phyloP scores from a whole-genome alignment of 2,329 filamentous ascomycete genomes.

The Trichoderma asperellum region DNA sequence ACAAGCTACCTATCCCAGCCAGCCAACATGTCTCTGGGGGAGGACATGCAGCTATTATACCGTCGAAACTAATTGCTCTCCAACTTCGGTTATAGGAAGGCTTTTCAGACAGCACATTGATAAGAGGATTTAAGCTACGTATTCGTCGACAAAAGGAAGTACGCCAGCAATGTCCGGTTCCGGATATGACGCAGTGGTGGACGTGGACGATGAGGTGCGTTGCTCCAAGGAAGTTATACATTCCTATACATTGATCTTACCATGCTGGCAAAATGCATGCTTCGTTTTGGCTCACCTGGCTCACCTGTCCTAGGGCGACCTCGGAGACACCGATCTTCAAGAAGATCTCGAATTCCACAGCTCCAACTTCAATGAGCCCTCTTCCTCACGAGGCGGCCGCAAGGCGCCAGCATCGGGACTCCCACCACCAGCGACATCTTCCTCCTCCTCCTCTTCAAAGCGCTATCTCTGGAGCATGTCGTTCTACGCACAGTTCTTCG shows the following conservation, averaged over 20 bases:
- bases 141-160: neutral
- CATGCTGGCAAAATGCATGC: neutral
- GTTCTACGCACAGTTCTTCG: constrained; percentile 98
- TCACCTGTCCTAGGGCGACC: constrained; percentile 72
- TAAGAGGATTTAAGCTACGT: neutral
- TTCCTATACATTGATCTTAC: neutral
- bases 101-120: neutral
- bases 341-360: constrained; percentile 99
- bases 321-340: constrained; percentile 96
- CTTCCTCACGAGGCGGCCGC: constrained; percentile 50
- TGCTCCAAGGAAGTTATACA: neutral
- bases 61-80: neutral
- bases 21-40: constrained; percentile 4
- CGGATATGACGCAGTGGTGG: constrained; percentile 97
- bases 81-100: neutral
- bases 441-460: constrained; percentile 62
- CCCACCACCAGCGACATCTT: constrained; percentile 60
- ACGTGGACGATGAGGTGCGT: constrained; percentile 88
- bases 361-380: constrained; percentile 73
- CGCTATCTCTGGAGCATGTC: constrained; percentile 88
- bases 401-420: constrained; percentile 57
- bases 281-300: neutral
- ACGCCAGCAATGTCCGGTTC: constrained; percentile 70
- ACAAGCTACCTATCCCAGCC: constrained; percentile 22
- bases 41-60: constrained; percentile 1